A percentile compares a stretch with the other conserved stretches of the same genome.
phyloP scores from a whole-genome alignment of 208 protist genomes.

The Crithidia brevicula region DNA sequence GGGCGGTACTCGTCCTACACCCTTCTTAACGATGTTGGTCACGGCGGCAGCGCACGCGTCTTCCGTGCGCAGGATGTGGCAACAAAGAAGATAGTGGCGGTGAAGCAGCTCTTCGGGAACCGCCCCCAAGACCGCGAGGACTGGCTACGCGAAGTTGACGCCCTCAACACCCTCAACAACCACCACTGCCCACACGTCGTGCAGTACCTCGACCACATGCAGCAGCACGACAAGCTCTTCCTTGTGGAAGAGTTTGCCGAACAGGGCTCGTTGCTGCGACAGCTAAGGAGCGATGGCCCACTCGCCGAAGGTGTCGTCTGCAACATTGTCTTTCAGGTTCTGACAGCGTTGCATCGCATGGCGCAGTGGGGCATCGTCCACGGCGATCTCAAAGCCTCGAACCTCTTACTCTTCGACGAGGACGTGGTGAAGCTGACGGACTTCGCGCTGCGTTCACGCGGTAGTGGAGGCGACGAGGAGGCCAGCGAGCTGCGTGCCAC shows the following conservation, averaged over 20 bases:
- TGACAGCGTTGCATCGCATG: constrained; percentile 31
- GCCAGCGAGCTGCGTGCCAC: background rate
- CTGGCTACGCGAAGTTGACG: constrained; percentile 77
- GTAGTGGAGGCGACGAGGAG: background rate
- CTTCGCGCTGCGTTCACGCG: constrained; percentile 72
- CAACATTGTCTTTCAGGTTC: constrained; percentile 21
- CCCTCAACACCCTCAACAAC: constrained; percentile 54
- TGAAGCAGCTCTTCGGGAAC: constrained; percentile 62
- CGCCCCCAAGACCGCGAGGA: constrained; percentile 45
- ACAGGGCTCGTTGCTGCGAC: constrained; percentile 62
- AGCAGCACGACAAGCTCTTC: constrained; percentile 56
- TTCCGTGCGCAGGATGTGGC: constrained; percentile 63
- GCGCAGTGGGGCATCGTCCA: constrained; percentile 58
- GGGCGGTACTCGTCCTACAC: constrained; percentile 84
- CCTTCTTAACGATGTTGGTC: constrained; percentile 72
- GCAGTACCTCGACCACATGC: constrained; percentile 85
- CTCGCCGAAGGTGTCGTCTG: constrained; percentile 17
- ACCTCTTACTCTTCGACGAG: constrained; percentile 72
- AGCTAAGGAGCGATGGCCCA: constrained; percentile 26
- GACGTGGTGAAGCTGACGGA: constrained; percentile 86
- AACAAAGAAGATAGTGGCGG: constrained; percentile 58
- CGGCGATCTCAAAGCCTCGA: constrained; percentile 91
- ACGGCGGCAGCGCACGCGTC: constrained; percentile 76
- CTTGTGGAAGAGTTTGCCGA: constrained; percentile 81
- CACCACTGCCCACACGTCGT: constrained; percentile 56